A percentile compares a stretch with the other conserved stretches of the same genome.
Conservation (phyloP, 768 basidiomycete genomes). For the Boletellus ananiceps region DNA sequence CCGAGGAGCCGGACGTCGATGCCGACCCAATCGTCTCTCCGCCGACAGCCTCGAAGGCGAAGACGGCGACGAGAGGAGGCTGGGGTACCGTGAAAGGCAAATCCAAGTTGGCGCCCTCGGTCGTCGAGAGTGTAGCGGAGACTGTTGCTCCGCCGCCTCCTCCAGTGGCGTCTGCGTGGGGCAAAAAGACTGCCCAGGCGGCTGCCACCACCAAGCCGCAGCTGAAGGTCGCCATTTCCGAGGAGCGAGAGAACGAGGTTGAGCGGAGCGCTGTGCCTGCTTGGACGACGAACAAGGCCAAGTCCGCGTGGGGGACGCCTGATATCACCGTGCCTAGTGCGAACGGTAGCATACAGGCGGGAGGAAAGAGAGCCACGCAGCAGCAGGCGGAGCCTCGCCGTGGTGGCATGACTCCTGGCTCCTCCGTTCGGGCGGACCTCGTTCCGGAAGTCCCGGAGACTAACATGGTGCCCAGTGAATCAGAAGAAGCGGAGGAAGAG, state of each 20-base stretch:
- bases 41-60: conserved; percentile 9
- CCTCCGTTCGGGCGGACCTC: conserved; percentile 9
- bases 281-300: conserved; percentile 15
- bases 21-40: conserved; percentile 18
- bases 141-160: not conserved
- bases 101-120: conserved; percentile 12
- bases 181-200: conserved; percentile 10
- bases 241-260: conserved; percentile 19
- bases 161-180: conserved; percentile 6
- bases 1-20: conserved; percentile 25
- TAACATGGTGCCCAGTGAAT: conserved; percentile 4
- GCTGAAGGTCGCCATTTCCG: conserved; percentile 14
- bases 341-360: conserved; percentile 3
- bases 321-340: not conserved
- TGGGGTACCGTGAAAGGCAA: conserved; percentile 22
- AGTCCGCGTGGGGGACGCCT: conserved; percentile 12
- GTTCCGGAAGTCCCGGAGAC: conserved; percentile 13
- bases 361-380: conserved; percentile 11
- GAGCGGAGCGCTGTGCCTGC: not conserved
- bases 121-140: conserved; percentile 9
- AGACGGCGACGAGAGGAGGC: conserved; percentile 8
- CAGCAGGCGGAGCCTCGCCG: conserved; percentile 9
- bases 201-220: conserved; percentile 10
- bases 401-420: conserved; percentile 1
- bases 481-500: conserved; percentile 14